Evolutionary conservation across 2,329 filamentous ascomycete genomes (phyloP).

Genomic region (Verticillium isaacii): DNA sequence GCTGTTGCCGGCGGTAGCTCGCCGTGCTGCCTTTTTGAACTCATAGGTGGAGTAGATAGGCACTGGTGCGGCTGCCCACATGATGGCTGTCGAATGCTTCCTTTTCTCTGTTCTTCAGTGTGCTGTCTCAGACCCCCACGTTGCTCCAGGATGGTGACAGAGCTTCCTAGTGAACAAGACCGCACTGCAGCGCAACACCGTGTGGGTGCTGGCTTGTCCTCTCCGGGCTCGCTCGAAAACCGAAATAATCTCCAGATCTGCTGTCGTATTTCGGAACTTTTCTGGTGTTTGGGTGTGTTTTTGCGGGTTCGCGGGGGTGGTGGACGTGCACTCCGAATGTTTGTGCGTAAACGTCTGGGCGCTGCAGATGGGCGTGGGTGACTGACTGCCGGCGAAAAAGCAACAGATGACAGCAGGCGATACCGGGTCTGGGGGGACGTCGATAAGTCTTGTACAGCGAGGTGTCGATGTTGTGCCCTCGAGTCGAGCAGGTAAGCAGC

Average conservation of each 20-base stretch:
- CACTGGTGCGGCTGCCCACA: conserved; percentile 9
- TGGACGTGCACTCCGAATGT: conserved; percentile 1
- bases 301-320: not conserved
- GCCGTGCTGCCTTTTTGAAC: conserved; percentile 3
- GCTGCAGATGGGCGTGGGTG: conserved; percentile 1
- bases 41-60: conserved; percentile 16
- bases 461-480: not conserved
- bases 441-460: not conserved
- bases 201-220: not conserved
- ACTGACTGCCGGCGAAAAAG: not conserved
- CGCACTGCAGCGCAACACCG: not conserved
- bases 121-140: not conserved
- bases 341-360: conserved; percentile 3
- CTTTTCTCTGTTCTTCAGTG: not conserved
- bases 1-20: not conserved
- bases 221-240: not conserved
- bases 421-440: not conserved
- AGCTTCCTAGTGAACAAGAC: not conserved
- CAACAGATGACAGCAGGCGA: not conserved
- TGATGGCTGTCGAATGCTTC: not conserved
- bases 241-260: not conserved
- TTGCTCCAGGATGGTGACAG: not conserved
- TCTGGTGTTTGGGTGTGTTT: not conserved
- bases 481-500: not conserved
- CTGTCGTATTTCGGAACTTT: not conserved